Conservation (phyloP, 1,284 basidiomycete species). For the Leccinum fallax region DNA sequence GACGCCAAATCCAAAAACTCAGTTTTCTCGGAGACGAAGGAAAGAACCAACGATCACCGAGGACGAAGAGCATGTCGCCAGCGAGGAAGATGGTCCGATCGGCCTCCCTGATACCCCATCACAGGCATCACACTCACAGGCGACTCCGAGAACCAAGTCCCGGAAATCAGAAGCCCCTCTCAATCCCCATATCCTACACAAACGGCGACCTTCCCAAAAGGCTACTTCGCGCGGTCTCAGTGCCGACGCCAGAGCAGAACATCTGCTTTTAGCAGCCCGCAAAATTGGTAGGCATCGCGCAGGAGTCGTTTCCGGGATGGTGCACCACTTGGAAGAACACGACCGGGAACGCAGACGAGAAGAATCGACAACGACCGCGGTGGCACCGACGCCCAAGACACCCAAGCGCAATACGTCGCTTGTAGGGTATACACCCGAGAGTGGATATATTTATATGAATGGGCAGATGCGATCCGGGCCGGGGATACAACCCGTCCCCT, state of each 20-base stretch:
- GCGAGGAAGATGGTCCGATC: conserved; percentile 27
- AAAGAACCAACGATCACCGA: conserved; percentile 25
- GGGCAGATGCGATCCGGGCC: conserved; percentile 26
- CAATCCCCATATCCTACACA: conserved; percentile 18
- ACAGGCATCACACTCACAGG: conserved; percentile 17
- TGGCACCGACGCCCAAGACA: conserved; percentile 33
- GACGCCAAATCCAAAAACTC: conserved; percentile 26
- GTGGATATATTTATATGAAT: conserved; percentile 34
- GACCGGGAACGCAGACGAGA: conserved; percentile 30
- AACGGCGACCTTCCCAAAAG: conserved; percentile 32
- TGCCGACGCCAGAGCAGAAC: conserved; percentile 51
- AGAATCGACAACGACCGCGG: conserved; percentile 28
- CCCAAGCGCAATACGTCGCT: conserved; percentile 31
- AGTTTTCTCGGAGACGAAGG: conserved; percentile 26
- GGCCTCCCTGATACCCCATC: conserved; percentile 22
- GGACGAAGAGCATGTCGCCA: conserved; percentile 27
- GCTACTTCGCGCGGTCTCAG: conserved; percentile 28
- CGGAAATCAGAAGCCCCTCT: conserved; percentile 26
- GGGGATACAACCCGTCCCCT: conserved; percentile 31
- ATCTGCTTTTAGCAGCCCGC: conserved; percentile 50
- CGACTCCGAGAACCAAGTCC: conserved; percentile 27
- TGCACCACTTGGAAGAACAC: conserved; percentile 30
- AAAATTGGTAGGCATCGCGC: conserved; percentile 48
- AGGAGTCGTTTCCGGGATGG: conserved; percentile 40
- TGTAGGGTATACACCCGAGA: conserved; percentile 18